phyloP scores from a whole-genome alignment of 352 stramenopile genomes.

The Pseudoperonospora humuli region DNA sequence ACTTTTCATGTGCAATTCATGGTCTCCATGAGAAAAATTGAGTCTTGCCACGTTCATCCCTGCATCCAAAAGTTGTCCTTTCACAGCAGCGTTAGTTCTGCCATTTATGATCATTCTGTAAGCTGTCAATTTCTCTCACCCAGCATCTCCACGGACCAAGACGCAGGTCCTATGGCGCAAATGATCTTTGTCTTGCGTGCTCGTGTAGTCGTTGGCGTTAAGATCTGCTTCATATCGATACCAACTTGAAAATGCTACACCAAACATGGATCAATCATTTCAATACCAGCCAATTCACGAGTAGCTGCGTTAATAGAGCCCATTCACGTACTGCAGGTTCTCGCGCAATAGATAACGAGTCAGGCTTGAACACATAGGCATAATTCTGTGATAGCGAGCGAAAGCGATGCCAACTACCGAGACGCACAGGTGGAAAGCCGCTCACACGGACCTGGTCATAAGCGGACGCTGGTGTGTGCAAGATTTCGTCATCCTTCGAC shows the following conservation, averaged over 20 bases:
- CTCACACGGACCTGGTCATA: constrained; percentile 33
- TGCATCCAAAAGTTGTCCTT: constrained; percentile 63
- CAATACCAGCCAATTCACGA: not conserved
- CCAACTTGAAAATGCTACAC: constrained; percentile 60
- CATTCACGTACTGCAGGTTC: constrained; percentile 24
- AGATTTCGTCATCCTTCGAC: constrained; percentile 24
- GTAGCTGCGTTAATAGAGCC: constrained; percentile 8
- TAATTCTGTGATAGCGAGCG: constrained; percentile 61
- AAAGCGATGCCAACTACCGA: constrained; percentile 58
- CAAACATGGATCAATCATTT: not conserved
- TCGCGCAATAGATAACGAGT: constrained; percentile 28
- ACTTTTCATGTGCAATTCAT: constrained; percentile 87
- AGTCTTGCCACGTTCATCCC: constrained; percentile 98
- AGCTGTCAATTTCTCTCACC: constrained; percentile 34
- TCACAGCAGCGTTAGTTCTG: not conserved
- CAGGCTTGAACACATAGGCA: constrained; percentile 31
- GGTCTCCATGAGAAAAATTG: constrained; percentile 99
- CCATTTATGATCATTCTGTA: not conserved
- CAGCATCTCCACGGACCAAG: constrained; percentile 93
- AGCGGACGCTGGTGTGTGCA: constrained; percentile 13
- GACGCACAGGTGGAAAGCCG: constrained; percentile 48
- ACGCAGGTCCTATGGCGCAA: constrained; percentile 97
- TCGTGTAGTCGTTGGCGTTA: constrained; percentile 38
- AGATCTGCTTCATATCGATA: constrained; percentile 63
- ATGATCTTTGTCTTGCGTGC: constrained; percentile 97